phyloP scores from a whole-genome alignment of 371 early-diverging fungal species.

The Parasitella parasitica region DNA sequence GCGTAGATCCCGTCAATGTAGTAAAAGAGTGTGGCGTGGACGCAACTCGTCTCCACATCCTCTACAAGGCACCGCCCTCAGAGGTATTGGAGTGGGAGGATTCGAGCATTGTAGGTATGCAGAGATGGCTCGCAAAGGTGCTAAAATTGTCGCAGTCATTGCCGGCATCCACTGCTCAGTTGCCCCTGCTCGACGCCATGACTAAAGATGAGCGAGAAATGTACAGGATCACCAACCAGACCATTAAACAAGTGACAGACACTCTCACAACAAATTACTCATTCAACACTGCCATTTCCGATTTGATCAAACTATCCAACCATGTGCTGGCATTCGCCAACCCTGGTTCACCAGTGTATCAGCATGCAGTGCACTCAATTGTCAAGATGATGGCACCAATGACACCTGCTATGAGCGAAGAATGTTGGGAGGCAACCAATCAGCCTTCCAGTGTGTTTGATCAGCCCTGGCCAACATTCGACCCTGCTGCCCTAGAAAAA shows the following conservation, averaged over 20 bases:
- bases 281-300: constrained; percentile 81
- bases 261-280: constrained; percentile 59
- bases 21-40: constrained; percentile 79
- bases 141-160: constrained; percentile 29
- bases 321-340: constrained; percentile 29
- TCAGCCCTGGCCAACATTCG: constrained; percentile 66
- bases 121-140: constrained; percentile 75
- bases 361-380: constrained; percentile 56
- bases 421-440: constrained; percentile 60
- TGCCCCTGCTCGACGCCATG: constrained; percentile 39
- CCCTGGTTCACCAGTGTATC: constrained; percentile 49
- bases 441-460: constrained; percentile 49
- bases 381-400: constrained; percentile 78
- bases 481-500: constrained; percentile 51
- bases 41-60: constrained; percentile 83
- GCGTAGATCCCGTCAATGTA: constrained; percentile 77
- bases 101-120: constrained; percentile 88
- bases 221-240: constrained; percentile 40
- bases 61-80: constrained; percentile 87
- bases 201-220: constrained; percentile 59
- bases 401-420: constrained; percentile 75
- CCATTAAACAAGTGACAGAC: constrained; percentile 62
- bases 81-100: constrained; percentile 94
- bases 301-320: constrained; percentile 83
- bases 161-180: background rate